Evolutionary conservation across 371 early-diverging fungal genomes (phyloP).

Genomic region (Circinella minor): DNA sequence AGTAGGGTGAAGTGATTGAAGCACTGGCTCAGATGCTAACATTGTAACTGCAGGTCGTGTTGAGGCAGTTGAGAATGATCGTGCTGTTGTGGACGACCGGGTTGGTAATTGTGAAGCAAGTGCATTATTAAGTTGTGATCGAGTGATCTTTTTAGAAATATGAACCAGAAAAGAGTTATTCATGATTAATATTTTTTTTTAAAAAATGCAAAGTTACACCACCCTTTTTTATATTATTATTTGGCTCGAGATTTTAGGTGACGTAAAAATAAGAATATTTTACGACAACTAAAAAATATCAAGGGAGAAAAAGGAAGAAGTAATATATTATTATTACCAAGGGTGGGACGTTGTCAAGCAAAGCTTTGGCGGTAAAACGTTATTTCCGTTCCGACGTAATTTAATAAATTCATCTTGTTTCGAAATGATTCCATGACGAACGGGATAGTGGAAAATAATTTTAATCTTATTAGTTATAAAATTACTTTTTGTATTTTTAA

Average conservation of each 20-base stretch:
- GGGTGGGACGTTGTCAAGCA: background rate
- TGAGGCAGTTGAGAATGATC: slow-evolving; percentile 33
- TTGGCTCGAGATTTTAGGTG: background rate
- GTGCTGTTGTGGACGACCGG: slow-evolving; percentile 20
- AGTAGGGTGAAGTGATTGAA: slow-evolving; percentile 29
- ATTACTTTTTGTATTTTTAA: too few species aligned
- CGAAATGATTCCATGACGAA: background rate
- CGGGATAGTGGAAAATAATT: background rate
- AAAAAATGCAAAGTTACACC: background rate
- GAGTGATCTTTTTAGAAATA: slow-evolving; percentile 57
- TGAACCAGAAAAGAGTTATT: slow-evolving; percentile 46
- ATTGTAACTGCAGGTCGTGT: slow-evolving; percentile 38
- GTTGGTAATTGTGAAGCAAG: slow-evolving; percentile 42
- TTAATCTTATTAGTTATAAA: too few species aligned
- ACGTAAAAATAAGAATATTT: background rate
- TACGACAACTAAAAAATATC: background rate
- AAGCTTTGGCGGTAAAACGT: background rate
- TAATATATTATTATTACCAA: background rate
- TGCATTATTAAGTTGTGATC: slow-evolving; percentile 44
- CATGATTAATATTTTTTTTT: slow-evolving; percentile 2
- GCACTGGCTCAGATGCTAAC: slow-evolving; percentile 42
- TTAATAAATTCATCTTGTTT: background rate
- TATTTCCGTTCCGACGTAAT: background rate
- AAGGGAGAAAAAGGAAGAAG: background rate
- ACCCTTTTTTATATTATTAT: background rate